Conservation (phyloP, 2,329 filamentous ascomycete species). For the Cephalotrichum gorgonifer region DNA sequence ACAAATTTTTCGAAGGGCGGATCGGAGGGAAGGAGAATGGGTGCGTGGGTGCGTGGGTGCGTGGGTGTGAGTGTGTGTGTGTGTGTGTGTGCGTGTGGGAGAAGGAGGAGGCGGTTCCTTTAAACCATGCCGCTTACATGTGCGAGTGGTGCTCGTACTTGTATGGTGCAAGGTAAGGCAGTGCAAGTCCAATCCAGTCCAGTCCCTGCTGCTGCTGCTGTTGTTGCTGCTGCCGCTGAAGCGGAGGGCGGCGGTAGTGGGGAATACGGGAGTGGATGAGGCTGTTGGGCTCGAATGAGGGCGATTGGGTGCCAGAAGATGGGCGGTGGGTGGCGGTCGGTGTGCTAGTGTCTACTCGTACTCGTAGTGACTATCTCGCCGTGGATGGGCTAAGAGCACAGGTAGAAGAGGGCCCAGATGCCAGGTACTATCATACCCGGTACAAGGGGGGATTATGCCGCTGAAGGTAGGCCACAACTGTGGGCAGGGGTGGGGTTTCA, state of each 20-base stretch:
- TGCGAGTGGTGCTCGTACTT: too few relatives aligned
- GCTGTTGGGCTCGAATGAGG: conserved; percentile 5
- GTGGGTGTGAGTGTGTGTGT: too few relatives aligned
- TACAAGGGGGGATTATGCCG: not conserved
- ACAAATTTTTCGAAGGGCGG: not conserved
- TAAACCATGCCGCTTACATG: not conserved
- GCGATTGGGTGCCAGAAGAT: conserved; percentile 5
- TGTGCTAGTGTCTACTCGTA: not conserved
- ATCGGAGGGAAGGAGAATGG: too few relatives aligned
- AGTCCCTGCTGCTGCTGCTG: too few relatives aligned
- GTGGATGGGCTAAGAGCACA: not conserved
- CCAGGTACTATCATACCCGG: too few relatives aligned
- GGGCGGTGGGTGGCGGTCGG: conserved; percentile 1
- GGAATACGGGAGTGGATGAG: not conserved
- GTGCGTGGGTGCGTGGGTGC: too few relatives aligned
- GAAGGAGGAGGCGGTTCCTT: not conserved
- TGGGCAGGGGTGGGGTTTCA: too few relatives aligned
- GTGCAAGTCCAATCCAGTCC: not conserved
- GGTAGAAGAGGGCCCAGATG: not conserved
- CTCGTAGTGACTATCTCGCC: too few relatives aligned
- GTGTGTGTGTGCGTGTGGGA: too few relatives aligned
- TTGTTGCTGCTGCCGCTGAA: too few relatives aligned
- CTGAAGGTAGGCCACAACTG: too few relatives aligned
- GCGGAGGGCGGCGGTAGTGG: not conserved
- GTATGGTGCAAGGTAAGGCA: not conserved